Evolutionary conservation across 148 eudicot species (phyloP).

Genomic region (Rhododendron vialii): DNA sequence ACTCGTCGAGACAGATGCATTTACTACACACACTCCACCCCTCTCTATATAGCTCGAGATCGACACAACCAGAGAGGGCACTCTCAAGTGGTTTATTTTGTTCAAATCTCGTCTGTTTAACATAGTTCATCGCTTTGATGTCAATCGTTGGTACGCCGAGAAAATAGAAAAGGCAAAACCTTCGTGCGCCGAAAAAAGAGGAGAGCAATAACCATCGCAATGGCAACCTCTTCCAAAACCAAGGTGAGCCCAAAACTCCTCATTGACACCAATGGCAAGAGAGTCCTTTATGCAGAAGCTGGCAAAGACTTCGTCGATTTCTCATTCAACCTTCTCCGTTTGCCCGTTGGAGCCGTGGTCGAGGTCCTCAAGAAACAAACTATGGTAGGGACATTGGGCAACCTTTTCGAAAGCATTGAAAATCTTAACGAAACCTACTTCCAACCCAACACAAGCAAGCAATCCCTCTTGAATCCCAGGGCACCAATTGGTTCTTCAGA

Average conservation of each 20-base stretch:
- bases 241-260: slow-evolving; percentile 13
- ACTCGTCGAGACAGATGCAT: no score
- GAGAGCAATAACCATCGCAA: not conserved
- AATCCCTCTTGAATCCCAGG: not conserved
- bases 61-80: no score
- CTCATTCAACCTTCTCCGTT: slow-evolving; percentile 17
- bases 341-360: slow-evolving; percentile 21
- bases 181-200: no score
- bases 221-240: not conserved
- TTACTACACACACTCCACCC: no score
- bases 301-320: slow-evolving; percentile 32
- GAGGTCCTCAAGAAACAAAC: not conserved
- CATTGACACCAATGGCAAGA: slow-evolving; percentile 18
- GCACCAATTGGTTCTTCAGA: not conserved
- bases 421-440: slow-evolving; percentile 6
- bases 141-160: no score
- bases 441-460: not conserved
- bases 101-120: no score
- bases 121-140: no score
- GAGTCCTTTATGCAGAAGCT: slow-evolving; percentile 30
- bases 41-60: no score
- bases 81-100: no score
- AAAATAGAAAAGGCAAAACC: no score
- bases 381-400: slow-evolving; percentile 19
- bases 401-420: slow-evolving; percentile 12